Base-by-base conservation (phyloP, 2,329 filamentous ascomycete species). In the Aspergillus viridinutans region DNA sequence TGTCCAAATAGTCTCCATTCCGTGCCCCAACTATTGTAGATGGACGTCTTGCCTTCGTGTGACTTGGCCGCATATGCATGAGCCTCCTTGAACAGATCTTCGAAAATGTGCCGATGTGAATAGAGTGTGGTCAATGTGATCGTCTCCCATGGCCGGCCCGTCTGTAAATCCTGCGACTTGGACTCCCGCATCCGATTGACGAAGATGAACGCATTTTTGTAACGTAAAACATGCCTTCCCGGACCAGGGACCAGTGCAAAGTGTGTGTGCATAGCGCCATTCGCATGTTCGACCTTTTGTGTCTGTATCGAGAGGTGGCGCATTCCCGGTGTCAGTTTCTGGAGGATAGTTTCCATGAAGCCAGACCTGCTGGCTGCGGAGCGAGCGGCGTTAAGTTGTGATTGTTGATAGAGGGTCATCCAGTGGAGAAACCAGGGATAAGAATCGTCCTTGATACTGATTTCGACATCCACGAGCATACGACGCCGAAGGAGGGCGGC, bases 361-460 rank as follows among this genome's bases (percentile, higher is more conserved):
- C 72, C 66, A 38, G 80, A 62, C 66, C 71, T 69, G 63, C 69
- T 70, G 57, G 74, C 66, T 51, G 72, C 57, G 68, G 80, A 38
- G 76, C 79, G 52, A 80, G 88, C 57, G 76, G 79, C 58, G 85
- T 63, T 67, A 40, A 88, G 59, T 81, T 90, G 64, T 68, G 78
- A 69, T 54, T 86, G 82, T 52, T 92, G 90, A 62, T 91, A 90
- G 55, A 90, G 83, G 6, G 92, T 92, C 72, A 99, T 89, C 92
- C 94, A 99, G 62, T 92, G 88, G 9, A 99, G 82, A 45, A 99
- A 86, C 93, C 92, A 97, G 43, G 87, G 87, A 72, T 97, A 99
- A 1, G 93, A 92, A 48, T 91, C 86, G 76, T 99, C 94, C 67
- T 93, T 90, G 70, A 91, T 90, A 73, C 90, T 93, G 74, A 99